Conservation (phyloP, 73 alveolate species). For the Symbiodinium pilosum region DNA sequence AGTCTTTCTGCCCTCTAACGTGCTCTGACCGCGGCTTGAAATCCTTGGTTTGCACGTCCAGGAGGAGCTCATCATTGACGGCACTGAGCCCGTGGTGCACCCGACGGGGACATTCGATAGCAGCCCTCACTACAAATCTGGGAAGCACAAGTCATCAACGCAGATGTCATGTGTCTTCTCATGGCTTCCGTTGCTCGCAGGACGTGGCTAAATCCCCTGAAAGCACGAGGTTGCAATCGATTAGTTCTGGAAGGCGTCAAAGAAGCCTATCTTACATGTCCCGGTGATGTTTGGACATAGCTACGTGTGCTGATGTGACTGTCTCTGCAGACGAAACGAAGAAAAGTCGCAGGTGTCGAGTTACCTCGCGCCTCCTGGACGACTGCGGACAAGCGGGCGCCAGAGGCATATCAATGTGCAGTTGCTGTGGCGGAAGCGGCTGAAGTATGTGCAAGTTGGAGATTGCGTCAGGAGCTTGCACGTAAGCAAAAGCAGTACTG, state of each 20-base stretch:
- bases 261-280: background rate
- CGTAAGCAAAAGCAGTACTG: too few relatives aligned
- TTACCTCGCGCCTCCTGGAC: constrained; percentile 66
- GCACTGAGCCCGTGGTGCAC: constrained; percentile 2
- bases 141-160: too few relatives aligned
- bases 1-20: too few relatives aligned
- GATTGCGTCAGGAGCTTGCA: too few relatives aligned
- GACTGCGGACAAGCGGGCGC: constrained; percentile 50
- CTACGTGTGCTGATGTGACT: background rate
- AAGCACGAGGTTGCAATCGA: background rate
- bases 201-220: background rate
- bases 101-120: constrained; percentile 23
- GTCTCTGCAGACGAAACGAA: background rate
- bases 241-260: background rate
- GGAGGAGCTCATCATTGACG: constrained; percentile 20
- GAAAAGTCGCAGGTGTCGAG: constrained; percentile 23
- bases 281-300: too few relatives aligned
- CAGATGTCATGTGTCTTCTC: too few relatives aligned
- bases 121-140: too few relatives aligned
- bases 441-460: too few relatives aligned
- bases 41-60: background rate
- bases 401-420: background rate
- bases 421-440: too few relatives aligned
- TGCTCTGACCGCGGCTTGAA: too few relatives aligned
- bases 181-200: background rate